Percentiles rank a stretch among this genome's conserved stretches.
phyloP scores from a whole-genome alignment of 2,329 filamentous ascomycete genomes.

The Onygenales sp. region DNA sequence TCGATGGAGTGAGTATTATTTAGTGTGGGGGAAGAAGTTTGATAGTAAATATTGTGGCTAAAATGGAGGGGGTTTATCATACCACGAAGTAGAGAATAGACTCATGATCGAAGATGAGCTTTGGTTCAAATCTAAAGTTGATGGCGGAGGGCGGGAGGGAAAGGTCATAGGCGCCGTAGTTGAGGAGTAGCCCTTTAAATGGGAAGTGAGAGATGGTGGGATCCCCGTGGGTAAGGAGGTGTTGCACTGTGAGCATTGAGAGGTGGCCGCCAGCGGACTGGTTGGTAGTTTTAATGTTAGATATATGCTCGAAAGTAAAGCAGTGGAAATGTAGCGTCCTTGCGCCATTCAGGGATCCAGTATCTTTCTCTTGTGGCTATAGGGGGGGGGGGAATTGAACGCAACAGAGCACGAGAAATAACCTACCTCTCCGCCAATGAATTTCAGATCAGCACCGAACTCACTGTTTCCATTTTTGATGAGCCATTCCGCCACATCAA shows the following conservation, averaged over 20 bases:
- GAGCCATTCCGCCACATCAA: constrained; percentile 47
- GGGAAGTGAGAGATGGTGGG: constrained; percentile 26
- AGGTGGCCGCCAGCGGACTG: constrained; percentile 45
- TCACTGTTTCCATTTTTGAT: constrained; percentile 36
- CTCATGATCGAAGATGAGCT: constrained; percentile 37
- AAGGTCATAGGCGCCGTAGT: constrained; percentile 46
- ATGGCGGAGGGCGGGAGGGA: constrained; percentile 33
- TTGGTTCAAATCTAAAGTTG: constrained; percentile 26
- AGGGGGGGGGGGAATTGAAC: too few relatives aligned
- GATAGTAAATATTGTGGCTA: too few relatives aligned
- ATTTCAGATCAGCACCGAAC: constrained; percentile 34
- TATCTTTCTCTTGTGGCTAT: too few relatives aligned
- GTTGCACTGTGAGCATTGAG: constrained; percentile 36
- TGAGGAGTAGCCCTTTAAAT: constrained; percentile 42
- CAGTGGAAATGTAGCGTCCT: background rate
- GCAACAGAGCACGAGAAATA: background rate
- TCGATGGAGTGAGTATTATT: background rate
- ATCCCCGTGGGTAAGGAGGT: constrained; percentile 28
- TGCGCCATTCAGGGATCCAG: too few relatives aligned
- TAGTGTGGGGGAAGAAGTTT: background rate
- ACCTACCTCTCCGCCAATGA: constrained; percentile 38
- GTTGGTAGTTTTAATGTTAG: background rate
- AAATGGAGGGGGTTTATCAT: background rate
- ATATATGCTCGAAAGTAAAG: background rate
- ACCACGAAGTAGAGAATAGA: constrained; percentile 34